A percentile compares a stretch with the other conserved stretches of the same genome.
phyloP scores from a whole-genome alignment of 768 basidiomycete genomes.

The Boletus sp. region DNA sequence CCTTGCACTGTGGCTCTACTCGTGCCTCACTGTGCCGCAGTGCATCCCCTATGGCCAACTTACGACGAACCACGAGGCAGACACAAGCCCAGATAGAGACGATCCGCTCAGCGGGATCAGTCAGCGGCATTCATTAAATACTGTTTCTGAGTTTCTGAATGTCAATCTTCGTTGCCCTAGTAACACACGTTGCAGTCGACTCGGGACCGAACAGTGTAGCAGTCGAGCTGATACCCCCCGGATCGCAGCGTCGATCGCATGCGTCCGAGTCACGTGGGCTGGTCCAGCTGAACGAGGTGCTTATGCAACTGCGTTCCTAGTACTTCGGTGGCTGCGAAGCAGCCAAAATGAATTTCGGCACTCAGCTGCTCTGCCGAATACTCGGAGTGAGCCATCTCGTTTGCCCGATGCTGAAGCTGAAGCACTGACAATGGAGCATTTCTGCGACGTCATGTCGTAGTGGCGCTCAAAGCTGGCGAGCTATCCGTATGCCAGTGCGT shows the following conservation, averaged over 20 bases:
- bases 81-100: conserved; percentile 6
- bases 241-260: background rate
- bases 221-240: background rate
- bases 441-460: too few relatives aligned
- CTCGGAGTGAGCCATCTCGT: too few relatives aligned
- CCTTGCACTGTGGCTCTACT: too few relatives aligned
- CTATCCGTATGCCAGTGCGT: too few relatives aligned
- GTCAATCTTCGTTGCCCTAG: background rate
- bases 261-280: background rate
- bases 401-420: too few relatives aligned
- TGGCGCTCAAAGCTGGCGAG: background rate
- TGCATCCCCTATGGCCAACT: background rate
- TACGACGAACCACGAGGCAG: background rate
- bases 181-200: background rate
- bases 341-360: background rate
- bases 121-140: too few relatives aligned
- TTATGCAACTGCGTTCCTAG: background rate
- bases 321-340: background rate
- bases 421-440: too few relatives aligned
- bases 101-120: conserved; percentile 12
- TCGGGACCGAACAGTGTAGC: conserved; percentile 9
- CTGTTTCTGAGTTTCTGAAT: conserved; percentile 5
- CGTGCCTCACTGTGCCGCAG: too few relatives aligned
- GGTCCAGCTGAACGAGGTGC: background rate
- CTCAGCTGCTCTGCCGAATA: too few relatives aligned